Base-by-base conservation (phyloP, 2,329 filamentous ascomycete species). In the Dactylellina drechsleri region DNA sequence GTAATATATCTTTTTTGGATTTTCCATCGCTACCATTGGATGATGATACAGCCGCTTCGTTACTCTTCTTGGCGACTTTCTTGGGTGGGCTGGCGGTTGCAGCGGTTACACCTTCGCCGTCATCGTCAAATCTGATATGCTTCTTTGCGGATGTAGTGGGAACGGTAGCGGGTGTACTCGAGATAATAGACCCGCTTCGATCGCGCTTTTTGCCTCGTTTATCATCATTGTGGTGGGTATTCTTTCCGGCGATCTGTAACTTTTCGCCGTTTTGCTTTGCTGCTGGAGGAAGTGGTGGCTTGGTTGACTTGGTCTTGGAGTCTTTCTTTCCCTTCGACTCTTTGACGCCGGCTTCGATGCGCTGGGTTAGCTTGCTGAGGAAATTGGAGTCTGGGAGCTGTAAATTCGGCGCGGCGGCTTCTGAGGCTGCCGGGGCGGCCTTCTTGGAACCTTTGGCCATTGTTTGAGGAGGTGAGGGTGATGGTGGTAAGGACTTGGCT, bases 1-100 rank as follows among this genome's bases (percentile, higher is more conserved):
- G 82, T 3, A 91, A 82, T 12, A 81, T 80, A 36, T 83, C 82
- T 50, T 79, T 79, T 23, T 66, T 76, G 6, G 72, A 66, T 59
- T 74, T 66, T 10, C 6, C 31, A 10, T 5, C 10, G 6, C 31
- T 36, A 13, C 47, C 23, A n/a, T 49, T 40, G 5, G n/a, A 16
- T 13, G 12, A 26, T 5, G 52, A 4, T 26, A 28, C 26, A 7
- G 53, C 15, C 1, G 15, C 28, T 10, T 40, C 43, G 23, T 20
- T 66, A 16, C 60, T 49, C 31, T 45, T 66, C 16, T 76, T 58
- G 4, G 20, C 36, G 12, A 53, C 8, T 47, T 62, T 53, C 16
- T 70, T 66, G 16, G 52, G 28, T 6, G 41, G 36, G 18, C n/a
- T 59, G 5, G 40, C 50, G n/a, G 56, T 50, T 2, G 53, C 16